Conservation (phyloP, 352 stramenopile species). For the Globisporangium solare region DNA sequence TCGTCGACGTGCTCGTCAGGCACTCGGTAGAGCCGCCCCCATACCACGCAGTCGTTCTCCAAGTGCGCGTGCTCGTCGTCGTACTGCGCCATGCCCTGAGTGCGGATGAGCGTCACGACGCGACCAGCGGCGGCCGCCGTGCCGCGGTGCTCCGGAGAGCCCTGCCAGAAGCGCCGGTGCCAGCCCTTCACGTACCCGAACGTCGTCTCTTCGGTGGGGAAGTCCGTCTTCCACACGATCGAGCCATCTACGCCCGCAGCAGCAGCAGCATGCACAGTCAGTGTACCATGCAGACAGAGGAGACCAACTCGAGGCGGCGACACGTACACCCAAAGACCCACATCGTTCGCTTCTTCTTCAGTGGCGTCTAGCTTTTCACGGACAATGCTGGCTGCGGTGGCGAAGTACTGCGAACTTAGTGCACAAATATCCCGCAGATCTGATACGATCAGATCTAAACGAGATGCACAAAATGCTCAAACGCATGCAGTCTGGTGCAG, state of each 20-base stretch:
- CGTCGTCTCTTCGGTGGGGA: slow-evolving; percentile 21
- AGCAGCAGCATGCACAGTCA: slow-evolving; percentile 49
- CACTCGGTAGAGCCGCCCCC: slow-evolving; percentile 84
- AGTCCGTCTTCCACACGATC: slow-evolving; percentile 31
- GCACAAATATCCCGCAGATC: too few relatives aligned
- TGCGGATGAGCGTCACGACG: slow-evolving; percentile 84
- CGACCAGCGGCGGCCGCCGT: slow-evolving; percentile 67
- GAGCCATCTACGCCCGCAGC: slow-evolving; percentile 33
- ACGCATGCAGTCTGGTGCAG: too few relatives aligned
- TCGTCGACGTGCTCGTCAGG: slow-evolving; percentile 64
- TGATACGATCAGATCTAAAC: too few relatives aligned
- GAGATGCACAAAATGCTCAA: too few relatives aligned
- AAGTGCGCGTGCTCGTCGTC: slow-evolving; percentile 64
- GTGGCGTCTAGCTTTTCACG: too few relatives aligned
- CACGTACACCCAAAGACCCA: slow-evolving; percentile 82
- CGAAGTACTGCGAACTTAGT: too few relatives aligned
- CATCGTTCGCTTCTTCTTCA: slow-evolving; percentile 25
- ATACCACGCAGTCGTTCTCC: slow-evolving; percentile 61
- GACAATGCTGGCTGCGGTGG: too few relatives aligned
- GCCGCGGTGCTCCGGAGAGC: slow-evolving; percentile 83
- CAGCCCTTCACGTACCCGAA: slow-evolving; percentile 72
- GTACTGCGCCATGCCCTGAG: slow-evolving; percentile 68
- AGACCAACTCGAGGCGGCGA: slow-evolving; percentile 18
- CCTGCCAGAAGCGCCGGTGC: slow-evolving; percentile 88
- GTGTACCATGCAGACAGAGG: not conserved